Evolutionary conservation across 1,139 yeast species (phyloP).

Genomic region (Suhomyces kunorum): DNA sequence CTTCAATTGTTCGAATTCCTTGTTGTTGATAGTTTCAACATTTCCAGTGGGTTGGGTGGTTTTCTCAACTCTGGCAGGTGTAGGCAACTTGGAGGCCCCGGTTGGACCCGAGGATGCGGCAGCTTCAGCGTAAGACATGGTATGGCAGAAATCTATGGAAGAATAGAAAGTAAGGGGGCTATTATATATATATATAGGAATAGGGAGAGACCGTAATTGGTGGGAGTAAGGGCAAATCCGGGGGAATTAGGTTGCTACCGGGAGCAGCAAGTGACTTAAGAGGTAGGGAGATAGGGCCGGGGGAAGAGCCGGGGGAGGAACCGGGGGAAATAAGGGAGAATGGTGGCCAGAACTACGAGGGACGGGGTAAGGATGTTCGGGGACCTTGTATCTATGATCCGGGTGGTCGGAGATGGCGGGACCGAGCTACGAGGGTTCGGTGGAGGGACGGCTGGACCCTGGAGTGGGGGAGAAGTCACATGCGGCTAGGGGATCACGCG

Average conservation of each 20-base stretch:
- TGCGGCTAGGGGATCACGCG: no score
- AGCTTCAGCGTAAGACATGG: conserved; percentile 40
- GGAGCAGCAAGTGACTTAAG: background rate
- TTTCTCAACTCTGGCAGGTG: conserved; percentile 26
- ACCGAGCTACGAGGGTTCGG: background rate
- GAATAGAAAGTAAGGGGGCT: background rate
- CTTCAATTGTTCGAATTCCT: conserved; percentile 33
- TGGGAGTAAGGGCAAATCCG: background rate
- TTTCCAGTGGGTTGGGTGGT: conserved; percentile 28
- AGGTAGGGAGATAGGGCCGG: background rate
- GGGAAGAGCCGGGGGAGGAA: background rate
- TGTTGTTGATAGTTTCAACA: conserved; percentile 30
- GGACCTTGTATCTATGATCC: no score
- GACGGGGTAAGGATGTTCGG: no score
- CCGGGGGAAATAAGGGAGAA: background rate
- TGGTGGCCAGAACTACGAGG: background rate
- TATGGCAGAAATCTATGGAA: background rate
- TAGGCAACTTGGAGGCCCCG: conserved; percentile 27
- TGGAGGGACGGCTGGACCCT: background rate
- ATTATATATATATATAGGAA: background rate
- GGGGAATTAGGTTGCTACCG: background rate
- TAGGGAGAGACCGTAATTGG: background rate
- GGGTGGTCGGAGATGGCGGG: background rate
- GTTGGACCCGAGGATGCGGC: conserved; percentile 42
- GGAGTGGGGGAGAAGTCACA: background rate